Conservation (phyloP, 1,284 basidiomycete genomes). For the Naganishia sp. region DNA sequence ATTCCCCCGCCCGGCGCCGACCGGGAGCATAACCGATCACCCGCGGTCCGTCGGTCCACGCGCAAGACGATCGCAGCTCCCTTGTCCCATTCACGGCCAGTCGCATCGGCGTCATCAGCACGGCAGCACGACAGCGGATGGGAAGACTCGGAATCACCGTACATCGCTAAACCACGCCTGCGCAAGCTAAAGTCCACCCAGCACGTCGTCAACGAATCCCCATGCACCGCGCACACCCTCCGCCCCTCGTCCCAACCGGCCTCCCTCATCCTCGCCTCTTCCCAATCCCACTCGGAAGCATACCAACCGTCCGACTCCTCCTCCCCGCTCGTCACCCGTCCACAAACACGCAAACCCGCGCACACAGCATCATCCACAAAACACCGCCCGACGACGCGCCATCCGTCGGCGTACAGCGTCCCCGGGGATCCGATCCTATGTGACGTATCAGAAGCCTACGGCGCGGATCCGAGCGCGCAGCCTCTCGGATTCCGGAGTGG, state of each 20-base stretch:
- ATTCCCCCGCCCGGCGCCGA: slow-evolving; percentile 23
- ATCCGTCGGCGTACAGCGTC: background rate
- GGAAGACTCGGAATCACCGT: slow-evolving; percentile 6
- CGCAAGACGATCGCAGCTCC: background rate
- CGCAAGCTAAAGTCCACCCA: slow-evolving; percentile 11
- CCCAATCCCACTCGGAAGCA: background rate
- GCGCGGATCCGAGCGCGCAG: slow-evolving; percentile 41
- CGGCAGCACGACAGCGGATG: slow-evolving; percentile 3
- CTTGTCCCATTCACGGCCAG: too few relatives aligned
- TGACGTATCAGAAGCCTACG: slow-evolving; percentile 51
- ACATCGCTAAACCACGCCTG: slow-evolving; percentile 8
- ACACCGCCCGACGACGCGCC: background rate
- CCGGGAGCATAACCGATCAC: background rate
- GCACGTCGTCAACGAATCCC: too few relatives aligned
- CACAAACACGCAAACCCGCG: slow-evolving; percentile 7
- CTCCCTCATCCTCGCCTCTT: slow-evolving; percentile 3
- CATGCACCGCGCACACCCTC: background rate
- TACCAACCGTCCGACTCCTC: slow-evolving; percentile 2
- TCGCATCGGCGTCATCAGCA: too few relatives aligned
- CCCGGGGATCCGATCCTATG: slow-evolving; percentile 37
- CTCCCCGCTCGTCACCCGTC: background rate
- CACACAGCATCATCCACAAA: background rate
- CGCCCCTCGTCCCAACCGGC: background rate
- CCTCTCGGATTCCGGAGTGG: slow-evolving; percentile 39
- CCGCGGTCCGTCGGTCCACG: background rate